Evolutionary conservation across 129 eudicot genomes (phyloP), one percentile per base, ranked within the genome.

Genomic region (Glebionis coronaria): DNA sequence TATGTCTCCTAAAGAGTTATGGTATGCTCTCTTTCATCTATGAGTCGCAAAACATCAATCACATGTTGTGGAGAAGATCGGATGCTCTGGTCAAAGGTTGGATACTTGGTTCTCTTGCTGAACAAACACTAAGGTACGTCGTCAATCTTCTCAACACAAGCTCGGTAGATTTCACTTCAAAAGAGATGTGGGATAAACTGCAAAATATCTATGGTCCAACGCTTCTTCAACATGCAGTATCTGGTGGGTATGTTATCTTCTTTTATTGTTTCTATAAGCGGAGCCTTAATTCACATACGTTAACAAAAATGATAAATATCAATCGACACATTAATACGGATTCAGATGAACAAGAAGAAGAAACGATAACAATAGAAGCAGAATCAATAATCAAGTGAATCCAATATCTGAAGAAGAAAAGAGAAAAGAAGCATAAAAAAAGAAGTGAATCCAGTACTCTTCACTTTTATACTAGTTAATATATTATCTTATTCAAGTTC

Each of bases 141-240:
- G n/a, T n/a, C n/a, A n/a, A n/a, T n/a, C n/a, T n/a, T n/a, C n/a
- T n/a, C n/a, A 12, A 65, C 5, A 47, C n/a, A 27, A 65, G 21
- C 28, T 31, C 9, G 40, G 1, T 12, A 18, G 44, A 61, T 20
- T 61, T 21, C 69, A 72, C 62, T 61, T 69, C 76, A 14, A 72
- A 72, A 72, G 62, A 72, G 4, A 7, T 62, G 3, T 72, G 76
- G 76, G 76, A 61, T 53, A 42, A 61, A 52, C 40, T 72, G 15
- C 19, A 23, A 5, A 13, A 21, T 8, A 2, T 61, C 44, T 72
- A 62, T 61, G 62, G 44, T 21, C 44, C 58, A 12, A n/a, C 12
- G 18, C 0, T 10, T 15, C 54, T 10, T 31, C 23, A 46, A 38
- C 76, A 47, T 15, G 18, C 59, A 13, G 35, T 23, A 3, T 10